Conservation (phyloP, 352 stramenopile genomes). For the Globisporangium emineosum region DNA sequence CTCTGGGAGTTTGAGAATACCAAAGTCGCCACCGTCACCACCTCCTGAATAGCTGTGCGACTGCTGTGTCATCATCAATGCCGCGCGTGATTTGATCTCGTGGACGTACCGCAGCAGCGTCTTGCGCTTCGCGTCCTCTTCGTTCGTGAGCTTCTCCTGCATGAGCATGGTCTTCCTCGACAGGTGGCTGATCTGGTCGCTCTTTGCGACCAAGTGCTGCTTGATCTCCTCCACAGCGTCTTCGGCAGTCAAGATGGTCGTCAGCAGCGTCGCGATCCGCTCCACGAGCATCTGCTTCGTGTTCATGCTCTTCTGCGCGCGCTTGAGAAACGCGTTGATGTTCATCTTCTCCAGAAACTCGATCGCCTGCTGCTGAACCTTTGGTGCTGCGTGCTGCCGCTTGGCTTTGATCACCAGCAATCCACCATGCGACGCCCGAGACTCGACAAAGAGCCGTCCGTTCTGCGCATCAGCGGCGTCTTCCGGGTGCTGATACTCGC, state of each 20-base stretch:
- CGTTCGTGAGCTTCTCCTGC: conserved; percentile 81
- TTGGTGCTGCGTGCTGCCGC: conserved; percentile 66
- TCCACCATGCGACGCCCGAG: conserved; percentile 72
- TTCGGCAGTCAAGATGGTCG: conserved; percentile 68
- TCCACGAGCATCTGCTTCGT: conserved; percentile 92
- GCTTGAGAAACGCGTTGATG: conserved; percentile 93
- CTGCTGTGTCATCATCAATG: conserved; percentile 18
- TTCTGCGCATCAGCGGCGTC: conserved; percentile 57
- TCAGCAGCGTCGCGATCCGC: conserved; percentile 80
- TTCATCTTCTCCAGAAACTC: conserved; percentile 89
- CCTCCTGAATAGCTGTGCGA: conserved; percentile 9
- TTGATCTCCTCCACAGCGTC: conserved; percentile 55
- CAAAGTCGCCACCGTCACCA: conserved; percentile 19
- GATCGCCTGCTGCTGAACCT: conserved; percentile 49
- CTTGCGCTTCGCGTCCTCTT: conserved; percentile 95
- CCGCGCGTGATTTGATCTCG: conserved; percentile 84
- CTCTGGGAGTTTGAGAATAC: conserved; percentile 80
- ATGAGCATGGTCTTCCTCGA: conserved; percentile 64
- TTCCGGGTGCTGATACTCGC: conserved; percentile 39
- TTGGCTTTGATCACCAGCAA: conserved; percentile 91
- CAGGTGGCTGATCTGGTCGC: conserved; percentile 86
- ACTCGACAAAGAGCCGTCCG: conserved; percentile 87
- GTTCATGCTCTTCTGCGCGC: conserved; percentile 90
- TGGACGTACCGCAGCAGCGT: conserved; percentile 94
- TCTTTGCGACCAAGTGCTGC: conserved; percentile 47